These are phyloP conservation scores for Melampsora americana DNA, from an alignment of 1,284 basidiomycete species.

Conservation along the genomic window DNA sequence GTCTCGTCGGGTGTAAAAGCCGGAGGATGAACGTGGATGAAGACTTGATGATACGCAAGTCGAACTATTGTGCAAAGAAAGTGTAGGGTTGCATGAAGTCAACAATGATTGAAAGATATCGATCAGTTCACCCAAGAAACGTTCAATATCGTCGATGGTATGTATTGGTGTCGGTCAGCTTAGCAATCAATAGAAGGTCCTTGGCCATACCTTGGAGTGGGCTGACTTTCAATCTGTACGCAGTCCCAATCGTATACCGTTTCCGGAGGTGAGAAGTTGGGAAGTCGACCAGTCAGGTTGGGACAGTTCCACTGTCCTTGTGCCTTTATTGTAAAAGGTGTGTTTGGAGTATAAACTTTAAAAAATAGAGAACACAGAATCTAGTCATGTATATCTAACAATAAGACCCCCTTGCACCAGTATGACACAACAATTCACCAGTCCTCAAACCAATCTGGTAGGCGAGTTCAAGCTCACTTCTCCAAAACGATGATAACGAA, in stretches of 20 bases:
- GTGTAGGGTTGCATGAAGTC: too few relatives aligned
- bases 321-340: neutral
- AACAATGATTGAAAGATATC: too few relatives aligned
- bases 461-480: constrained; percentile 4
- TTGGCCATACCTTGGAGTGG: neutral
- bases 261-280: neutral
- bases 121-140: too few relatives aligned
- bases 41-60: too few relatives aligned
- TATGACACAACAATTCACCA: neutral
- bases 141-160: too few relatives aligned
- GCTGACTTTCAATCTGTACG: neutral
- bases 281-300: neutral
- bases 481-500: neutral
- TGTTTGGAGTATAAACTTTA: neutral
- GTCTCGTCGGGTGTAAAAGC: too few relatives aligned
- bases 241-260: neutral
- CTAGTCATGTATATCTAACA: constrained; percentile 5
- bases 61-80: too few relatives aligned
- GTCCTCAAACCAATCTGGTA: neutral
- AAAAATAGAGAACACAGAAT: constrained; percentile 7
- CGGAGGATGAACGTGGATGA: too few relatives aligned
- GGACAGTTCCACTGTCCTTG: neutral
- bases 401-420: neutral
- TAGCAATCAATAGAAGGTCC: neutral
- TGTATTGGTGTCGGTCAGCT: neutral